A percentile compares a stretch with the other conserved stretches of the same genome.
Evolutionary conservation across 805 yeast genomes (phyloP).

Genomic region (Ogataea methylovora): DNA sequence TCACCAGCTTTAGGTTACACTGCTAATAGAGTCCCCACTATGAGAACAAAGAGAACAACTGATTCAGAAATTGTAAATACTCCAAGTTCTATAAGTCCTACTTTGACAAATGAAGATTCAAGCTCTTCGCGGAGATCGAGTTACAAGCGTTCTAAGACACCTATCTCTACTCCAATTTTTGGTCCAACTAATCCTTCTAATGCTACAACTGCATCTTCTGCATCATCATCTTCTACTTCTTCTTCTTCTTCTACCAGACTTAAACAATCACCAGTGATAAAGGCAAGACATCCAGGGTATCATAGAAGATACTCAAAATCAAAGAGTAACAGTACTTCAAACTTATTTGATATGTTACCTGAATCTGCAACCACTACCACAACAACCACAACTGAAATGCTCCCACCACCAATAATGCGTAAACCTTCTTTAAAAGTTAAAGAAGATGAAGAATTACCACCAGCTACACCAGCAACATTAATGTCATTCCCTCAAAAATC

Average conservation of each 20-base stretch:
- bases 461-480: slow-evolving; percentile 24
- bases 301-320: slow-evolving; percentile 1
- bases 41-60: slow-evolving; percentile 20
- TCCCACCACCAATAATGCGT: slow-evolving; percentile 1
- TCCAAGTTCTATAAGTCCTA: slow-evolving; percentile 9
- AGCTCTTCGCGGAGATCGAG: slow-evolving; percentile 10
- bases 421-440: neutral
- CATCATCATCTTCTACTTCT: slow-evolving; percentile 5
- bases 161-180: slow-evolving; percentile 31
- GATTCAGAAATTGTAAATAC: neutral
- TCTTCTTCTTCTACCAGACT: slow-evolving; percentile 2
- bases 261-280: slow-evolving; percentile 32
- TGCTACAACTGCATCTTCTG: slow-evolving; percentile 4
- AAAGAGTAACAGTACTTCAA: slow-evolving; percentile 9
- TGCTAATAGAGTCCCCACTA: slow-evolving; percentile 11
- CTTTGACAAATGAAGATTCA: slow-evolving; percentile 14
- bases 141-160: slow-evolving; percentile 29
- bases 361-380: slow-evolving; percentile 22
- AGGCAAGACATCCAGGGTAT: slow-evolving; percentile 18
- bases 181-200: slow-evolving; percentile 20
- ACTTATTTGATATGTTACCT: slow-evolving; percentile 21
- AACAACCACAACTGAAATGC: slow-evolving; percentile 2
- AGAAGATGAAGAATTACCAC: slow-evolving; percentile 9
- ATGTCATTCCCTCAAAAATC: no score
- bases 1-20: slow-evolving; percentile 59